Conservation (phyloP, 176 grass and related monocot genomes). For the Carex scoparia region DNA sequence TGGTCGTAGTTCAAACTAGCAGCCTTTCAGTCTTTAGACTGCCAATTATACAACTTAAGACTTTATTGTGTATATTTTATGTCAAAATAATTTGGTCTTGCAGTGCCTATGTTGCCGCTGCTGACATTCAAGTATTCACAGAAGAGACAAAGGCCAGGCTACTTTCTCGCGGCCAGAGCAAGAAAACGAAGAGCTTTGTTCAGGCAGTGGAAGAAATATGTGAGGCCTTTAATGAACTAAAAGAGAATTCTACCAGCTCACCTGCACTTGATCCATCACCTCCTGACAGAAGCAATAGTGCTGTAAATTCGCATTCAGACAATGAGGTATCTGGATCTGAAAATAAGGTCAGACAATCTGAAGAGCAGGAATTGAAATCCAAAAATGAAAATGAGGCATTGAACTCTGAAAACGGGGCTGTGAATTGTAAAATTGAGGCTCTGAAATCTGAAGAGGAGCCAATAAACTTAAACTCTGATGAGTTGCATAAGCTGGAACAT, state of each 20-base stretch:
- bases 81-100: conserved; percentile 28
- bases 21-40: neutral
- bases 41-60: neutral
- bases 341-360: conserved; percentile 4
- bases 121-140: conserved; percentile 82
- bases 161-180: conserved; percentile 46
- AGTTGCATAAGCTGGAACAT: conserved; percentile 20
- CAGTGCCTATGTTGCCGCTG: conserved; percentile 71
- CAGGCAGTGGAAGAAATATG: conserved; percentile 85
- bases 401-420: conserved; percentile 14
- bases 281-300: neutral
- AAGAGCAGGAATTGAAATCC: conserved; percentile 10
- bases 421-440: neutral
- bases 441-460: conserved; percentile 12
- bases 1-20: neutral
- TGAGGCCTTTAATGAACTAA: conserved; percentile 58
- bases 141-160: conserved; percentile 61
- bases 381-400: conserved; percentile 12
- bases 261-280: neutral
- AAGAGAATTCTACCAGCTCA: neutral
- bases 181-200: conserved; percentile 50
- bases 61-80: conserved; percentile 18
- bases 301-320: conserved; percentile 15
- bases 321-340: conserved; percentile 5
- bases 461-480: conserved; percentile 9